Percentiles rank a stretch among this genome's conserved stretches.
phyloP scores from a whole-genome alignment of 2,329 filamentous ascomycete species.

The Falciphora oryzae region DNA sequence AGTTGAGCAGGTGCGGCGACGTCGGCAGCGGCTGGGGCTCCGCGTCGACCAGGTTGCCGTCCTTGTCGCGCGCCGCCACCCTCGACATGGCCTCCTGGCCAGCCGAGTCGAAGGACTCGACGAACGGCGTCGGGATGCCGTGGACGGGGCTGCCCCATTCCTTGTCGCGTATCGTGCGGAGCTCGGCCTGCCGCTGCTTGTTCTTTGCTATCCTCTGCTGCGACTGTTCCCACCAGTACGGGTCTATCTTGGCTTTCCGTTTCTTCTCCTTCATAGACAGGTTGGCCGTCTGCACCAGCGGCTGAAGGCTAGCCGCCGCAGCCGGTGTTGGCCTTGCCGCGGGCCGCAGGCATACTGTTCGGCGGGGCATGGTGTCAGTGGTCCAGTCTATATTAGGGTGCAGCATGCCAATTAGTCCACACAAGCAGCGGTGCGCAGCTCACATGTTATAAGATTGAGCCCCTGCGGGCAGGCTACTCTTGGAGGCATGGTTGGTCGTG shows the following conservation, averaged over 20 bases:
- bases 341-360: constrained; percentile 55
- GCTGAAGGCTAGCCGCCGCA: constrained; percentile 41
- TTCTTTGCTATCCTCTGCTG: constrained; percentile 81
- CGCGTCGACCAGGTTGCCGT: constrained; percentile 32
- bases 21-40: constrained; percentile 39
- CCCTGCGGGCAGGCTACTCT: constrained; percentile 57
- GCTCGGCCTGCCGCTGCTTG: constrained; percentile 63
- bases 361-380: constrained; percentile 9
- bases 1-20: constrained; percentile 59
- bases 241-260: constrained; percentile 65
- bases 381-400: constrained; percentile 17
- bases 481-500: constrained; percentile 53
- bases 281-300: constrained; percentile 59
- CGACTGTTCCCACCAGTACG: constrained; percentile 75
- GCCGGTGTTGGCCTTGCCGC: constrained; percentile 34
- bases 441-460: constrained; percentile 56
- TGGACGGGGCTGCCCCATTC: constrained; percentile 72
- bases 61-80: constrained; percentile 29
- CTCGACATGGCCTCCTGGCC: constrained; percentile 37
- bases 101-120: constrained; percentile 71
- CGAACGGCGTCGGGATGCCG: constrained; percentile 73
- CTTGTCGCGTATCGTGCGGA: constrained; percentile 58
- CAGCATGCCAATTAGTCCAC: constrained; percentile 5
- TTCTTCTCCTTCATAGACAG: constrained; percentile 58
- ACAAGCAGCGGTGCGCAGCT: constrained; percentile 21